Conservation (phyloP, 257 asterid species). For the Solanum corneliomulleri region DNA sequence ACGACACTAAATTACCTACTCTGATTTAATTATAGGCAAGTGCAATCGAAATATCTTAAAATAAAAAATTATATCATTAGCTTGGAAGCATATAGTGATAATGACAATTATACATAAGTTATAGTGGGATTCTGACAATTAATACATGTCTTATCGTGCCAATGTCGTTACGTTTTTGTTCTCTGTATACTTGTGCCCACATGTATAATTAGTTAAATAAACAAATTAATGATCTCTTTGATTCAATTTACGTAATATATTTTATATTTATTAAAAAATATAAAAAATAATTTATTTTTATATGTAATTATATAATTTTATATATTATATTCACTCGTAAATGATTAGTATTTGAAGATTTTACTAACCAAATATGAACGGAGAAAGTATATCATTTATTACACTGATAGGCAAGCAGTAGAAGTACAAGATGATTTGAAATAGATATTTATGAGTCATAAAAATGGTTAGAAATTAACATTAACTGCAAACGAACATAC, state of each 20-base stretch:
- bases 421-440: background rate
- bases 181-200: background rate
- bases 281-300: accelerated
- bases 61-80: background rate
- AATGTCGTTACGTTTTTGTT: background rate
- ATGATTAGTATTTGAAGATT: accelerated
- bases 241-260: background rate
- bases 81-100: background rate
- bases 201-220: background rate
- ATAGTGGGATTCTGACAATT: background rate
- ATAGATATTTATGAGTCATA: background rate
- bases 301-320: accelerated
- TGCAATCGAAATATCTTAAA: background rate
- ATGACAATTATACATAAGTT: background rate
- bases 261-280: background rate
- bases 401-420: background rate
- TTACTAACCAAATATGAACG: background rate
- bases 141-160: background rate
- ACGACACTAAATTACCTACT: background rate
- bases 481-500: background rate
- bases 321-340: background rate
- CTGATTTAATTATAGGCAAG: background rate
- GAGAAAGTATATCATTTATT: background rate
- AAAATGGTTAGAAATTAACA: background rate
- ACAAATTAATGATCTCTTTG: background rate